These are phyloP conservation scores for Emmonsiellopsis sp. DNA, from an alignment of 2,329 filamentous ascomycete genomes.

Conservation along the genomic window DNA sequence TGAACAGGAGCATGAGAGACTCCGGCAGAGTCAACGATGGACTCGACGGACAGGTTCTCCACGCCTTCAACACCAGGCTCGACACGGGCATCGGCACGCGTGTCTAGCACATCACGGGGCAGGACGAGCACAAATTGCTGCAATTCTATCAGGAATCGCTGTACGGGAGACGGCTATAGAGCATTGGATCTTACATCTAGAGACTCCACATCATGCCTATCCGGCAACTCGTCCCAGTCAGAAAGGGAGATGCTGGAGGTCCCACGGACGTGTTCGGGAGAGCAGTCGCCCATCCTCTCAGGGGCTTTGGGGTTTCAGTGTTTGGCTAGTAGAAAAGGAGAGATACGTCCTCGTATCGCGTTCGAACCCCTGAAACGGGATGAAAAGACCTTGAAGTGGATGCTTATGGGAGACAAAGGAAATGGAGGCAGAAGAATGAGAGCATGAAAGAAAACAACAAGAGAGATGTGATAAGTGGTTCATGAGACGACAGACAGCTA, in stretches of 20 bases:
- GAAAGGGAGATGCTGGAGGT: not conserved
- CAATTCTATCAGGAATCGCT: not conserved
- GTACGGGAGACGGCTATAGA: not conserved
- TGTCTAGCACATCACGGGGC: too few relatives aligned
- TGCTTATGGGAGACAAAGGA: too few relatives aligned
- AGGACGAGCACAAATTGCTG: too few relatives aligned
- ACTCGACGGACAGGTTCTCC: too few relatives aligned
- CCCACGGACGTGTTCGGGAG: not conserved
- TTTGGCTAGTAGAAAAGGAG: not conserved
- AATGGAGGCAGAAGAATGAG: not conserved
- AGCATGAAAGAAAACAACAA: not conserved
- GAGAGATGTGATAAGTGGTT: not conserved
- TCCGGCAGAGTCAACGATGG: not conserved
- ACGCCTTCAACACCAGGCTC: too few relatives aligned
- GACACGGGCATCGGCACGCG: too few relatives aligned
- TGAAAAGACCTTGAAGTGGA: too few relatives aligned
- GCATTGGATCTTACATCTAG: not conserved
- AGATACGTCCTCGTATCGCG: too few relatives aligned
- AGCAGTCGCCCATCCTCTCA: not conserved
- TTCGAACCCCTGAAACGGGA: too few relatives aligned
- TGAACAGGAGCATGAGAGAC: conserved; percentile 3
- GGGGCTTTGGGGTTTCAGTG: not conserved
- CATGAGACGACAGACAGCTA: not conserved
- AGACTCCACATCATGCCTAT: not conserved
- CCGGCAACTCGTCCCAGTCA: conserved; percentile 1